Evolutionary conservation across 202 grass and related monocot genomes (phyloP).

Genomic region (Schoenoplectus triqueter): DNA sequence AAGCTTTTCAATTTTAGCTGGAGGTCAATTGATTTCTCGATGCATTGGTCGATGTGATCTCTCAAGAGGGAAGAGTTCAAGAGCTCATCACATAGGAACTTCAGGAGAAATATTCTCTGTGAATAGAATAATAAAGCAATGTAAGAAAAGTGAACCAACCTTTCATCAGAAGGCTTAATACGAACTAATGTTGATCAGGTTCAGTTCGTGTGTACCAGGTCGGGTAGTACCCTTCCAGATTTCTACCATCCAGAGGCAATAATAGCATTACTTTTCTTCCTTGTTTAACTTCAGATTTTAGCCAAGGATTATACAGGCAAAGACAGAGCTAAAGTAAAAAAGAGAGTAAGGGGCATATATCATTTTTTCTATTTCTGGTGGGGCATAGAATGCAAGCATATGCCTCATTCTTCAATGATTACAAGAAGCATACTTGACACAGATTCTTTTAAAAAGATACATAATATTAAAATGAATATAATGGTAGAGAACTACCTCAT

Average conservation of each 20-base stretch:
- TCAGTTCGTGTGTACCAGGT: background rate
- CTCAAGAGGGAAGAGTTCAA: slow-evolving; percentile 81
- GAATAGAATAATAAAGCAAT: slow-evolving; percentile 47
- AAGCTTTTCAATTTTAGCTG: slow-evolving; percentile 77
- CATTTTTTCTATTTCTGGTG: too few species aligned
- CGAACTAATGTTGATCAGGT: slow-evolving; percentile 1
- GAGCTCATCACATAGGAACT: slow-evolving; percentile 92
- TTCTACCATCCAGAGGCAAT: background rate
- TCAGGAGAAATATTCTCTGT: slow-evolving; percentile 91
- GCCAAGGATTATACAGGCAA: too few species aligned
- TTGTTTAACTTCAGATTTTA: too few species aligned
- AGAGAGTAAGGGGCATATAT: too few species aligned
- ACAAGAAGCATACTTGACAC: background rate
- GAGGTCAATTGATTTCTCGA: slow-evolving; percentile 77
- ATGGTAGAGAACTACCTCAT: slow-evolving; percentile 46
- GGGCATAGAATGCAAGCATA: background rate
- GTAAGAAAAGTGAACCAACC: slow-evolving; percentile 40
- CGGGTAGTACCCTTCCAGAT: background rate
- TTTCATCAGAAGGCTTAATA: background rate
- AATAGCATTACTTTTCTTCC: too few species aligned
- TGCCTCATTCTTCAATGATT: background rate
- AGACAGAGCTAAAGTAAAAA: too few species aligned
- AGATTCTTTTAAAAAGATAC: slow-evolving; percentile 27
- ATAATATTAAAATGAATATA: slow-evolving; percentile 14
- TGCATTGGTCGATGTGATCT: slow-evolving; percentile 90